phyloP scores from a whole-genome alignment of 2,329 filamentous ascomycete genomes.

The Cercospora citrullina region DNA sequence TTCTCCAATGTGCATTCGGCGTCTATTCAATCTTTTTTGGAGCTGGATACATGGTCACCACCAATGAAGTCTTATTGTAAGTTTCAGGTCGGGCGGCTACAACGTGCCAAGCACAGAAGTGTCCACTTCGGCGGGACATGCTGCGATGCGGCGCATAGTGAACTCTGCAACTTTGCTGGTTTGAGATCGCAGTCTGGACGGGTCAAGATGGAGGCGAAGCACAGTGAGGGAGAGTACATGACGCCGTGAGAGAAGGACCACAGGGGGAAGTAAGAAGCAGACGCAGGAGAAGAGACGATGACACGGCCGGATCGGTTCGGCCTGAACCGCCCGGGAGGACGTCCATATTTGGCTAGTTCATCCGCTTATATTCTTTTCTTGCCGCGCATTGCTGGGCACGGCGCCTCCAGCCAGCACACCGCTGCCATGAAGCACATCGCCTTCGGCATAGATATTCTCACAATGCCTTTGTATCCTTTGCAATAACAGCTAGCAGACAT shows the following conservation, averaged over 20 bases:
- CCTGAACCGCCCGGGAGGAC: background rate
- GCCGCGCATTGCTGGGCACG: background rate
- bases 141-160: background rate
- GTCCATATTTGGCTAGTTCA: background rate
- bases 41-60: background rate
- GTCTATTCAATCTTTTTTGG: background rate
- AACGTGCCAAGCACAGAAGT: background rate
- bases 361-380: background rate
- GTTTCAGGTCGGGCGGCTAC: background rate
- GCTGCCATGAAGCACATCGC: background rate
- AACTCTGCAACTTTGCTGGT: background rate
- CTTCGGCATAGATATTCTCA: background rate
- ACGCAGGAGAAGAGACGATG: background rate
- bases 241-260: background rate
- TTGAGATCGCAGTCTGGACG: background rate
- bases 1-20: background rate
- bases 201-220: background rate
- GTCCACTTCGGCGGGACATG: background rate
- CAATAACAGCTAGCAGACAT: background rate
- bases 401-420: background rate
- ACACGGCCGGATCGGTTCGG: background rate
- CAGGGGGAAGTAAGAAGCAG: background rate
- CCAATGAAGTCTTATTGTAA: background rate
- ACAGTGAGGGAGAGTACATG: background rate
- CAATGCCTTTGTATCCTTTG: background rate